Percentiles rank a stretch among this genome's conserved stretches.
These are phyloP conservation scores for Russula earlei DNA, from an alignment of 768 basidiomycete species.

Conservation along the genomic window DNA sequence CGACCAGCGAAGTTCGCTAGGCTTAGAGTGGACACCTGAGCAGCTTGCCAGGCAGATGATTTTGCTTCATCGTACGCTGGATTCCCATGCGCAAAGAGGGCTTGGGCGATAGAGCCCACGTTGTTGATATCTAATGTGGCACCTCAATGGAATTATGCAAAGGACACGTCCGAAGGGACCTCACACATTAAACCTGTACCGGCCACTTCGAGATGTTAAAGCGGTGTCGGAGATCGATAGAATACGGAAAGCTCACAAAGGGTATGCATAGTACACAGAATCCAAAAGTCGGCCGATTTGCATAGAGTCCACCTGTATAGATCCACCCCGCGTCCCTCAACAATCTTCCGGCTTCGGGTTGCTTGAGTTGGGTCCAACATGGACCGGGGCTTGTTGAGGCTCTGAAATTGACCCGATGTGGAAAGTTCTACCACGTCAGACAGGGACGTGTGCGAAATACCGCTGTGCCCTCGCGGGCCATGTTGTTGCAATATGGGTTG, in stretches of 20 bases:
- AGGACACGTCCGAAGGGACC: constrained; percentile 19
- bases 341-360: background rate
- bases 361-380: background rate
- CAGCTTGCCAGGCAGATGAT: constrained; percentile 68
- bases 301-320: constrained; percentile 46
- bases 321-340: constrained; percentile 33
- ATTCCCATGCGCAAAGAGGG: constrained; percentile 50
- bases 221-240: background rate
- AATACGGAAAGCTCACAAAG: constrained; percentile 38
- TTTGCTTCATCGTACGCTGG: constrained; percentile 55
- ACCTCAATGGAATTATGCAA: background rate
- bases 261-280: constrained; percentile 45
- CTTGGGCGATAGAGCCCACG: constrained; percentile 71
- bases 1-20: constrained; percentile 75
- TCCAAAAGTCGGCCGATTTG: constrained; percentile 50
- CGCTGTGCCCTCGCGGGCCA: background rate
- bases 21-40: constrained; percentile 77
- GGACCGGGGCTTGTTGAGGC: background rate
- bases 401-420: background rate
- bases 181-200: constrained; percentile 72
- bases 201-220: constrained; percentile 36
- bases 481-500: background rate
- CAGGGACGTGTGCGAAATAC: background rate
- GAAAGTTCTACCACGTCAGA: constrained; percentile 8
- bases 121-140: constrained; percentile 66